phyloP scores from a whole-genome alignment of 2,329 filamentous ascomycete genomes.

The Nigrospora osmanthi region DNA sequence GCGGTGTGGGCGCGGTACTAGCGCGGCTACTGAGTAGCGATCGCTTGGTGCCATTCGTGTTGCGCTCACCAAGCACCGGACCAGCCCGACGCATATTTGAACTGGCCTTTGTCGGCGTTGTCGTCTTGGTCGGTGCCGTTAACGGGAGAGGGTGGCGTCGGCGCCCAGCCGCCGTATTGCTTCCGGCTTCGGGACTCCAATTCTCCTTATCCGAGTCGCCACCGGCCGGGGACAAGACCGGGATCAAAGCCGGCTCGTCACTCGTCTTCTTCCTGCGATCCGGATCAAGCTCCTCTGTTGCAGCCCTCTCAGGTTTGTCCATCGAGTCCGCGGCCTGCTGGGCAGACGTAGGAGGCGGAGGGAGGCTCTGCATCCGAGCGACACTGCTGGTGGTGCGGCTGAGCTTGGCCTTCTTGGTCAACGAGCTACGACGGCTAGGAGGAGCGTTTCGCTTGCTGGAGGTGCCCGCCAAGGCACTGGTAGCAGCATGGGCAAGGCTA shows the following conservation, averaged over 20 bases:
- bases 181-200: conserved; percentile 54
- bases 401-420: conserved; percentile 54
- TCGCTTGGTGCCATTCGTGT: conserved; percentile 21
- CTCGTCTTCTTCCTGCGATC: conserved; percentile 13
- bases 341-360: conserved; percentile 19
- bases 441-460: conserved; percentile 57
- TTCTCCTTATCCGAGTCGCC: conserved; percentile 95
- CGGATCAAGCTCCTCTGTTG: conserved; percentile 7
- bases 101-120: conserved; percentile 2
- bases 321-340: conserved; percentile 11
- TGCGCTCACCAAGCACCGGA: conserved; percentile 32
- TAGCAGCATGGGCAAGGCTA: conserved; percentile 25
- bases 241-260: conserved; percentile 32
- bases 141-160: conserved; percentile 28
- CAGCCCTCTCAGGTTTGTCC: conserved; percentile 12
- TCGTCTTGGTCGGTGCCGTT: conserved; percentile 12
- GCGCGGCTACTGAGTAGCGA: conserved; percentile 21
- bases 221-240: conserved; percentile 35
- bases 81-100: conserved; percentile 31
- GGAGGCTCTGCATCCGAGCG: conserved; percentile 47
- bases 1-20: conserved; percentile 30
- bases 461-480: conserved; percentile 38
- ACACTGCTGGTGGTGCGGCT: conserved; percentile 54
- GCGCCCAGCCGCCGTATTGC: conserved; percentile 23
- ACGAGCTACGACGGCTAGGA: conserved; percentile 15